Percentiles rank a stretch among this genome's conserved stretches.
These are phyloP conservation scores for Aspergillus quadrilineatus DNA, from an alignment of 2,329 filamentous ascomycete genomes.

Conservation along the genomic window DNA sequence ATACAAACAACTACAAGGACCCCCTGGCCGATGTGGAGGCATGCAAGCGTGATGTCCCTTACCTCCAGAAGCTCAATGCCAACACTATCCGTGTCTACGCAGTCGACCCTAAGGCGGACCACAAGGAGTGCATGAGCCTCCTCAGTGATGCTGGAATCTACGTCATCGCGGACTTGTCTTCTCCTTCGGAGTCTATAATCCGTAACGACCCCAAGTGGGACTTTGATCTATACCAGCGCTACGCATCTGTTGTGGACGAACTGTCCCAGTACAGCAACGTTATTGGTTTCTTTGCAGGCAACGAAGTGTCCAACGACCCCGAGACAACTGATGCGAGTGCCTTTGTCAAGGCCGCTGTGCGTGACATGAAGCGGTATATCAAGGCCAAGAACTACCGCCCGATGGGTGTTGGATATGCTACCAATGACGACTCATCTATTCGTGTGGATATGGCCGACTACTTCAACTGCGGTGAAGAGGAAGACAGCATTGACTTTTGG, in stretches of 20 bases:
- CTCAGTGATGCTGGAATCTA: constrained; percentile 86
- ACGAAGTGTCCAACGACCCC: constrained; percentile 86
- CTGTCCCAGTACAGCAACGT: constrained; percentile 81
- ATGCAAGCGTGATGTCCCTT: constrained; percentile 82
- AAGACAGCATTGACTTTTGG: constrained; percentile 84
- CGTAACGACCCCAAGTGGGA: constrained; percentile 77
- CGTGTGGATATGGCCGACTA: constrained; percentile 79
- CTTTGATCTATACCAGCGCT: constrained; percentile 70
- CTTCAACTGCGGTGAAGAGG: constrained; percentile 78
- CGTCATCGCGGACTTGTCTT: constrained; percentile 82
- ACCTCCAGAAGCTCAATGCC: constrained; percentile 72
- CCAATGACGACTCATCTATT: constrained; percentile 83
- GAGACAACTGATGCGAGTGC: constrained; percentile 87
- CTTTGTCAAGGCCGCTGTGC: constrained; percentile 94
- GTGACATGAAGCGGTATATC: constrained; percentile 92
- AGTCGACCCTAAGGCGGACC: constrained; percentile 74
- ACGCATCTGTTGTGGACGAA: constrained; percentile 76
- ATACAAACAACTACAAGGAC: constrained; percentile 66
- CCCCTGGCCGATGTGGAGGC: constrained; percentile 68
- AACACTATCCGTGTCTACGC: constrained; percentile 95
- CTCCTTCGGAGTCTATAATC: constrained; percentile 80
- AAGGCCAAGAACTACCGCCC: constrained; percentile 69
- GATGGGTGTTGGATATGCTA: constrained; percentile 90
- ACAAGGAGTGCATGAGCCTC: constrained; percentile 77
- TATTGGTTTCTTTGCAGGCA: constrained; percentile 95